Conservation (phyloP, 225 moss, liverwort and hornwort species). For the Anthoceros angustus region DNA sequence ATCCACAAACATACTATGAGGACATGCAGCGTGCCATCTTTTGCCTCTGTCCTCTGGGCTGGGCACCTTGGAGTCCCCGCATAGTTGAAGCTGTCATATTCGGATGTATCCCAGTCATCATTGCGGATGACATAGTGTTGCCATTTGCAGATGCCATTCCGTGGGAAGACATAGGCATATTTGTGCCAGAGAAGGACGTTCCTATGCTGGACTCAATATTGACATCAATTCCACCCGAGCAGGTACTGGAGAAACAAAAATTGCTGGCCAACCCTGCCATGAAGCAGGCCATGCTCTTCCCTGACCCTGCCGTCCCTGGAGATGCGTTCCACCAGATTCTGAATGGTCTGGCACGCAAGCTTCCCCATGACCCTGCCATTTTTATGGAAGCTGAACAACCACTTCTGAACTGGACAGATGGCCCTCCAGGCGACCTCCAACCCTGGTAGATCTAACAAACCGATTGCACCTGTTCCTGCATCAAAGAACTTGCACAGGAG, state of each 20-base stretch:
- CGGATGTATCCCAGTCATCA: constrained; percentile 92
- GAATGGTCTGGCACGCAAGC: constrained; percentile 70
- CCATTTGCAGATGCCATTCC: constrained; percentile 96
- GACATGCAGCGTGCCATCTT: constrained; percentile 95
- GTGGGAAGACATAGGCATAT: constrained; percentile 85
- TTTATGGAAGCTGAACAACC: constrained; percentile 26
- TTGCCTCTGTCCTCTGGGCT: constrained; percentile 81
- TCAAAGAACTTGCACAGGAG: not conserved
- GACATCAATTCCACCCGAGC: constrained; percentile 40
- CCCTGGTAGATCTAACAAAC: constrained; percentile 23
- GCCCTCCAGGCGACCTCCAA: constrained; percentile 58
- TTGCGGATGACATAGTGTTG: constrained; percentile 86
- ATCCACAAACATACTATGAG: constrained; percentile 89
- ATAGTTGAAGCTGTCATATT: constrained; percentile 90
- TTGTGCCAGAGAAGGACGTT: constrained; percentile 82
- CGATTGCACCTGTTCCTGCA: not conserved
- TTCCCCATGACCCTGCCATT: constrained; percentile 47
- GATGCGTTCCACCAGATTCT: constrained; percentile 94
- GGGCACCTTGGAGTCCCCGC: constrained; percentile 99
- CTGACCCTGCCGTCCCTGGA: constrained; percentile 67
- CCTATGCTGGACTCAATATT: constrained; percentile 58
- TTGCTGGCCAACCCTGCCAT: constrained; percentile 81
- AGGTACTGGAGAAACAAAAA: constrained; percentile 72
- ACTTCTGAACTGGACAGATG: constrained; percentile 62
- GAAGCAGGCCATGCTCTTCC: constrained; percentile 97